Percentiles rank a stretch among this genome's conserved stretches.
phyloP scores from a whole-genome alignment of 1,284 basidiomycete species.

The Apiotrichum sp. region DNA sequence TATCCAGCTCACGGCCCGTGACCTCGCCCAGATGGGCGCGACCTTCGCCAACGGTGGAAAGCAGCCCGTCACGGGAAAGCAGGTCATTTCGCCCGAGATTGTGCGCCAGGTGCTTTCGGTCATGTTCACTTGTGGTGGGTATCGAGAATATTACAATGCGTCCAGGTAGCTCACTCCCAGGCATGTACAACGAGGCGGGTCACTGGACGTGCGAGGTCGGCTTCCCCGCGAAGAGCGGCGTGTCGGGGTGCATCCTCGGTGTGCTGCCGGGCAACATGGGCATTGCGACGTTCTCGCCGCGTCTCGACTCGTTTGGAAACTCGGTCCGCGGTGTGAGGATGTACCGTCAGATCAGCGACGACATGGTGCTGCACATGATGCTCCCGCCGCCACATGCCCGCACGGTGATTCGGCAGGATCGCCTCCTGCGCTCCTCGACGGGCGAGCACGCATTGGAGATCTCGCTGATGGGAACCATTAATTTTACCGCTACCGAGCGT shows the following conservation, averaged over 20 bases:
- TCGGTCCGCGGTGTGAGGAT: background rate
- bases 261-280: conserved; percentile 1
- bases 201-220: conserved; percentile 1
- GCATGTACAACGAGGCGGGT: conserved; percentile 4
- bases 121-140: background rate
- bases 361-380: conserved; percentile 1
- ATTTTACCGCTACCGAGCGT: background rate
- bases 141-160: too few relatives aligned
- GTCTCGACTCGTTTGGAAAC: conserved; percentile 1
- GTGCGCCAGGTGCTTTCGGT: background rate
- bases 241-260: background rate
- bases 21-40: conserved; percentile 1
- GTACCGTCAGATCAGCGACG: background rate
- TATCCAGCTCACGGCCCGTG: background rate
- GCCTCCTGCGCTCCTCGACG: background rate
- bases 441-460: background rate
- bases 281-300: conserved; percentile 2
- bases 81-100: background rate
- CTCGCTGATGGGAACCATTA: background rate
- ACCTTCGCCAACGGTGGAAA: conserved; percentile 2
- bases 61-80: conserved; percentile 1
- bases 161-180: background rate
- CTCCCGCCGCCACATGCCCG: background rate
- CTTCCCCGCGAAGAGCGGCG: conserved; percentile 1
- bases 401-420: background rate